A percentile compares a stretch with the other conserved stretches of the same genome.
Evolutionary conservation across 75 land plant species (phyloP).

Genomic region (Picea glauca): DNA sequence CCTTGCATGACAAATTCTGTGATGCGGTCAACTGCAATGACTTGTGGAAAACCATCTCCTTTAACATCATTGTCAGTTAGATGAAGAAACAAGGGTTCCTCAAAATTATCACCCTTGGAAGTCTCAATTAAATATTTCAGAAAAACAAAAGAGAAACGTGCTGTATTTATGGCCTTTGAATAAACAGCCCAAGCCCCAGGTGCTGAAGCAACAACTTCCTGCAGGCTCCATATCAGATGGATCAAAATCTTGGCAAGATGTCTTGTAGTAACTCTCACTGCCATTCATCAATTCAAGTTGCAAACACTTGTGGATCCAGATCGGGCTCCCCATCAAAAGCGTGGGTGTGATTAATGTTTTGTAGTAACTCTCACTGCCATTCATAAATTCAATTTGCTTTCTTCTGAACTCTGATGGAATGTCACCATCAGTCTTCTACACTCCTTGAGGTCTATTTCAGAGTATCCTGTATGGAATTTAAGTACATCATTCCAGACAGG

Average conservation of each 20-base stretch:
- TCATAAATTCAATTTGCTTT: too few species aligned
- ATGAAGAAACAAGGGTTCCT: constrained; percentile 38
- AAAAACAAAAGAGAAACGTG: constrained; percentile 65
- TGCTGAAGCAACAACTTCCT: constrained; percentile 46
- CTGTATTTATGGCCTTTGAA: constrained; percentile 66
- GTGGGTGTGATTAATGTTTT: too few species aligned
- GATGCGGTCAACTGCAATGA: constrained; percentile 47
- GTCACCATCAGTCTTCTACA: too few species aligned
- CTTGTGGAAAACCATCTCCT: constrained; percentile 24
- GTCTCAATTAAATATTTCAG: constrained; percentile 76
- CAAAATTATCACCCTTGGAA: constrained; percentile 41
- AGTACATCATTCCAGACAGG: too few species aligned
- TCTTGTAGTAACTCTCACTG: too few species aligned
- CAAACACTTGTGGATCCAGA: too few species aligned
- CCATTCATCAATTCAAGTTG: too few species aligned
- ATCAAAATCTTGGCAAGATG: constrained; percentile 79
- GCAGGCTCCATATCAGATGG: constrained; percentile 66
- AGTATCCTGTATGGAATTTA: too few species aligned
- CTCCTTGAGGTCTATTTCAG: too few species aligned
- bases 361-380: too few species aligned
- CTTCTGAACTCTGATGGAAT: too few species aligned
- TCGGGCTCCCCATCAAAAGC: too few species aligned
- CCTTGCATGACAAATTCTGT: constrained; percentile 46
- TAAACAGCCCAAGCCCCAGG: constrained; percentile 13
- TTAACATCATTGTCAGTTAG: constrained; percentile 48